These are phyloP conservation scores for Ustilago nuda DNA, from an alignment of 1,284 basidiomycete species.

Conservation along the genomic window DNA sequence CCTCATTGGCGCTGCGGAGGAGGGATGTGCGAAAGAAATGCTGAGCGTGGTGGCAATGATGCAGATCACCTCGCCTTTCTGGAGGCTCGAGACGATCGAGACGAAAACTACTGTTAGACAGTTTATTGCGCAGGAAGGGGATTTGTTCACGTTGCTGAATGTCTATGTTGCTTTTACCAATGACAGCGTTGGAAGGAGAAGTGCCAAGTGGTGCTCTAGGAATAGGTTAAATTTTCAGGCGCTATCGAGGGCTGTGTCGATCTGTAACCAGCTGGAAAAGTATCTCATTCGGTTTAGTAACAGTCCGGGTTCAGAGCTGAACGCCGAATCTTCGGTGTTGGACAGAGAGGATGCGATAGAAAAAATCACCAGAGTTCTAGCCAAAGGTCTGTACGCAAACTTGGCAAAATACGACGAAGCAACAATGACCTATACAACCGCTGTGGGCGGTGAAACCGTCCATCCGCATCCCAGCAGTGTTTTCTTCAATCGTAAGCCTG, in stretches of 20 bases:
- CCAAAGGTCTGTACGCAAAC: constrained; percentile 93
- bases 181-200: constrained; percentile 75
- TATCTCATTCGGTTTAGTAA: constrained; percentile 84
- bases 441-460: constrained; percentile 77
- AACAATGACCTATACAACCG: constrained; percentile 78
- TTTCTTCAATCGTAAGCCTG: constrained; percentile 89
- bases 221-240: constrained; percentile 92
- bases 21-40: constrained; percentile 89
- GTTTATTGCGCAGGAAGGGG: constrained; percentile 97
- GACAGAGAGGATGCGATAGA: constrained; percentile 71
- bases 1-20: constrained; percentile 60
- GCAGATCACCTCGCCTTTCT: constrained; percentile 71
- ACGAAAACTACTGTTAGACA: constrained; percentile 90
- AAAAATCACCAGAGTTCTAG: constrained; percentile 82
- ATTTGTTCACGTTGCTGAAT: constrained; percentile 90
- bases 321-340: constrained; percentile 73
- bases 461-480: constrained; percentile 94
- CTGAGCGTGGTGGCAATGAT: constrained; percentile 96
- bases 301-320: not conserved
- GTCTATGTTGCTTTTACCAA: constrained; percentile 91
- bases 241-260: constrained; percentile 89
- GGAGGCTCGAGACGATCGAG: constrained; percentile 74
- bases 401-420: constrained; percentile 73
- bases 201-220: constrained; percentile 89
- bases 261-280: constrained; percentile 89